These are phyloP conservation scores for Kluyveromyces dobzhanskii DNA, from an alignment of 805 yeast species.

Conservation along the genomic window DNA sequence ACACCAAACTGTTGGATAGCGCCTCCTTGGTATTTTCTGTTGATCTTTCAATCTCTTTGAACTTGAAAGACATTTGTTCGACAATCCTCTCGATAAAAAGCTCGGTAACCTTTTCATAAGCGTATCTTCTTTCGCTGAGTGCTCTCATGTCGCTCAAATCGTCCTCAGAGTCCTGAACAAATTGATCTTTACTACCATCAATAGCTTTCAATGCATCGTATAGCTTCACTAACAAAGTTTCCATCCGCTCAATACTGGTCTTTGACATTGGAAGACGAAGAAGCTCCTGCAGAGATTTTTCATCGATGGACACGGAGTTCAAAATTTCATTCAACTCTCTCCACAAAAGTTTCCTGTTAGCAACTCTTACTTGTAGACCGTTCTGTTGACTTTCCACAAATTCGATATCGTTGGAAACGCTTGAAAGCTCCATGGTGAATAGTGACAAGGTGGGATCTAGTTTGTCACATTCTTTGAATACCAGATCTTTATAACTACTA, in stretches of 20 bases:
- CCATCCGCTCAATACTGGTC: constrained; percentile 40
- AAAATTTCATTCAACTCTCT: constrained; percentile 61
- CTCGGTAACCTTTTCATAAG: constrained; percentile 48
- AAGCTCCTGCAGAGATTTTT: constrained; percentile 41
- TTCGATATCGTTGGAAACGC: constrained; percentile 59
- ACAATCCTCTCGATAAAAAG: constrained; percentile 42
- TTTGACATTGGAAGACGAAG: constrained; percentile 41
- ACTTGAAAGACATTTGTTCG: constrained; percentile 34
- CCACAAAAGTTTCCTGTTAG: constrained; percentile 70
- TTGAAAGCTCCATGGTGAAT: constrained; percentile 52
- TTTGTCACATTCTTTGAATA: constrained; percentile 45
- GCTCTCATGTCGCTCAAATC: constrained; percentile 62
- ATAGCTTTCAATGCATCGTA: constrained; percentile 60
- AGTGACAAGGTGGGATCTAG: constrained; percentile 47
- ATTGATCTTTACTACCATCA: constrained; percentile 37
- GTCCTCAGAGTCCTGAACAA: constrained; percentile 29
- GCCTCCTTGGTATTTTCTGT: constrained; percentile 25
- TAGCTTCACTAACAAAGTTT: constrained; percentile 45
- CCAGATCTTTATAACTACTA: constrained; percentile 33
- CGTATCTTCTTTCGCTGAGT: constrained; percentile 52
- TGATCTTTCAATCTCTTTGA: constrained; percentile 31
- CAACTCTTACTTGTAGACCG: constrained; percentile 75
- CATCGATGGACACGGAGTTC: constrained; percentile 60
- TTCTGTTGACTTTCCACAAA: constrained; percentile 67
- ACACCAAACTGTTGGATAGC: constrained; percentile 35